Percentiles rank a stretch among this genome's conserved stretches.
Evolutionary conservation across 1,139 yeast genomes (phyloP).

Genomic region (Debaryomyces sp.): DNA sequence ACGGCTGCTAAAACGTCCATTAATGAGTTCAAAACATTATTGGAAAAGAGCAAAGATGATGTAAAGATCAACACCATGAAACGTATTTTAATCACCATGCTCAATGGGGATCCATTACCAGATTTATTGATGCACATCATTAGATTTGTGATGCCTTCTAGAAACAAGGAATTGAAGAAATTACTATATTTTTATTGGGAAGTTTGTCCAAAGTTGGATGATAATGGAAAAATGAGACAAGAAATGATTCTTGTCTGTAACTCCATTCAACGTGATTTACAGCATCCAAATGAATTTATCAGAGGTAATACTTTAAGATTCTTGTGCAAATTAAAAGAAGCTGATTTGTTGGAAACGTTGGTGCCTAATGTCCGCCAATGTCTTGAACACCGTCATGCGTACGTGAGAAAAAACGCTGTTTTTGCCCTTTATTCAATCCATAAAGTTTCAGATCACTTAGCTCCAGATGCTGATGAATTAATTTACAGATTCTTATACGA

Average conservation of each 20-base stretch:
- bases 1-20: conserved; percentile 72
- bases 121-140: conserved; percentile 95
- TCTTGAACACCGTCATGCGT: conserved; percentile 95
- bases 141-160: conserved; percentile 96
- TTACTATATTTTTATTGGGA: conserved; percentile 97
- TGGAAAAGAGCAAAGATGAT: conserved; percentile 91
- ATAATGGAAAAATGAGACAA: conserved; percentile 89
- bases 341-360: conserved; percentile 92
- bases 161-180: conserved; percentile 87
- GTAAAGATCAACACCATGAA: conserved; percentile 90
- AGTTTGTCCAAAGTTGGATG: conserved; percentile 89
- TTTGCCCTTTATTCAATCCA: conserved; percentile 86
- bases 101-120: conserved; percentile 95
- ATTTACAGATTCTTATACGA: conserved; percentile 71
- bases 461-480: conserved; percentile 93
- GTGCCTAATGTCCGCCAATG: conserved; percentile 92
- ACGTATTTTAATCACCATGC: conserved; percentile 78
- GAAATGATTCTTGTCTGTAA: conserved; percentile 99
- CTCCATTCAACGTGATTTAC: conserved; percentile 95
- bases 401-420: conserved; percentile 96
- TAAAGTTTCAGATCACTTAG: conserved; percentile 79
- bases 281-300: conserved; percentile 96
- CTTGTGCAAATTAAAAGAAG: conserved; percentile 86
- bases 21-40: conserved; percentile 73
- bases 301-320: conserved; percentile 95